Base-by-base conservation (phyloP, 805 yeast species). In the Candida sakaeoensis region DNA sequence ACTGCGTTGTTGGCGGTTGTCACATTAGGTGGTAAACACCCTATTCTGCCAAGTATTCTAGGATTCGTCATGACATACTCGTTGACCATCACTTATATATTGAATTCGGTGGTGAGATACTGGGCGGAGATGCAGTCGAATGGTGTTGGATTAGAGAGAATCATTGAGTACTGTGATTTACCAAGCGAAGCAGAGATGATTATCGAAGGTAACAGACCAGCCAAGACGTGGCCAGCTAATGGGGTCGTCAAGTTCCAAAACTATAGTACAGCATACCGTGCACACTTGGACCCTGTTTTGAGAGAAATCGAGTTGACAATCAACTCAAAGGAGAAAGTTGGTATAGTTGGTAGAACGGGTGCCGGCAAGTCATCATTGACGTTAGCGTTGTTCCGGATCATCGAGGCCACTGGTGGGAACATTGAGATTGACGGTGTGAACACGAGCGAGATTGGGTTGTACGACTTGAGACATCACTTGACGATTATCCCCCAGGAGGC, bases 271-370 rank as follows among this genome's bases (percentile, higher is more conserved):
- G 75, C 86, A 43, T 91, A 91, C 57, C 79, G 96, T 59, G 77
- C 80, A 10, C 89, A 82, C 43, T 71, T 91, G 47, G 95, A 86
- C 36, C 73, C 85, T 14, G 93, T 87, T 3, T 69, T 91, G 61
- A 84, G 80, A 51, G 68, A 80, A 42, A 75, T 91, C 51, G 72
- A 67, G 42, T 55, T 91, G 17, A 63, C 74, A 9, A 78, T 91
- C 51, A 72, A 78, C 35, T 78, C 90, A 1, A 68, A 75, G 42
- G 97, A 91, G 58, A 91, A 91, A 60, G 72, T 90, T 55, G 98
- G 98, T 46, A 89, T 90, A 61, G 97, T 91, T 41, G 98, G 98
- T 18, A 77, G 98, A 57, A 90, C 98, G 0, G 98, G 98, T 47
- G 97, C 97, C 2, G 98, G 98, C 48, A 89, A 89, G 60, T 82